Evolutionary conservation across 441 rosid genomes (phyloP).

Genomic region (Erodium chrysanthum): DNA sequence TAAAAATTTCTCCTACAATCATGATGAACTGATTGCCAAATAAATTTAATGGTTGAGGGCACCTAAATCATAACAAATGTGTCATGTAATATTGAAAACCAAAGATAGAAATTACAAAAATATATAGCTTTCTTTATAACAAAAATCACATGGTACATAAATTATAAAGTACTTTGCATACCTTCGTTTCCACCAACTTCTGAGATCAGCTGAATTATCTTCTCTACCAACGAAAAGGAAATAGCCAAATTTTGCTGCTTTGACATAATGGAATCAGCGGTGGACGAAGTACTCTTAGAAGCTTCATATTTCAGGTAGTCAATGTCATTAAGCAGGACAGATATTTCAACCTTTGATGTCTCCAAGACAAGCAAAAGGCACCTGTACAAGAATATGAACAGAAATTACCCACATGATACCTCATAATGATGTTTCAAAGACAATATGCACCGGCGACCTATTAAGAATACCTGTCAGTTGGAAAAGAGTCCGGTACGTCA

Average conservation of each 20-base stretch:
- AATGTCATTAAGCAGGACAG: slow-evolving; percentile 73
- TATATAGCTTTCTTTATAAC: not conserved
- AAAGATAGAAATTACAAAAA: not conserved
- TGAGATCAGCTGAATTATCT: slow-evolving; percentile 57
- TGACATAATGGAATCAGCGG: slow-evolving; percentile 35
- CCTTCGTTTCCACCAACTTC: slow-evolving; percentile 49
- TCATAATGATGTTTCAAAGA: not conserved
- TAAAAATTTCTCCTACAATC: not conserved
- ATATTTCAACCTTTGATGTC: slow-evolving; percentile 78
- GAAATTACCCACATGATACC: slow-evolving; percentile 4
- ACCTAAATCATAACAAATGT: not conserved
- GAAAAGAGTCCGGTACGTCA: slow-evolving; percentile 40
- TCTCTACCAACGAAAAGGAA: slow-evolving; percentile 70
- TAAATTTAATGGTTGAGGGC: not conserved
- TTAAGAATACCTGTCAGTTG: slow-evolving; percentile 49
- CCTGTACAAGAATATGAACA: slow-evolving; percentile 35
- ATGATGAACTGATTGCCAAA: not conserved
- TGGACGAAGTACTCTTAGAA: slow-evolving; percentile 40
- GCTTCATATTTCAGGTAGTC: slow-evolving; percentile 82
- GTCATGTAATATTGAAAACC: not conserved
- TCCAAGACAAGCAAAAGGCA: slow-evolving; percentile 78
- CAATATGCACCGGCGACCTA: slow-evolving; percentile 7
- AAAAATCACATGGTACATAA: not conserved
- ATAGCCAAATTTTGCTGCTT: slow-evolving; percentile 59
- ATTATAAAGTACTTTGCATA: slow-evolving; percentile 11